phyloP scores from a whole-genome alignment of 2,329 filamentous ascomycete genomes.

The Pezicula rhizophila region DNA sequence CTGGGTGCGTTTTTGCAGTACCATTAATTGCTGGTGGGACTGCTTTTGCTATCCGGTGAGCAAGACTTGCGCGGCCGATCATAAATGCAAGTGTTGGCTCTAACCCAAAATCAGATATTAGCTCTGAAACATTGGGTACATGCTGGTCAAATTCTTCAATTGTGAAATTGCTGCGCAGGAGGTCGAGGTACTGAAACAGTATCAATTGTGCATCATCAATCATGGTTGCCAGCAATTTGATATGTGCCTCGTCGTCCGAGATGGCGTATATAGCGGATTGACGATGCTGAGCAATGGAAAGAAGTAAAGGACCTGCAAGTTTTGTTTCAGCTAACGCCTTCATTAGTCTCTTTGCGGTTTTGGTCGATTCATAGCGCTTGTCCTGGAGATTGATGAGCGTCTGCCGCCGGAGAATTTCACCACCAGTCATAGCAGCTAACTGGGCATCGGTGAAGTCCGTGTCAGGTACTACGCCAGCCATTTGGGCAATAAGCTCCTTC shows the following conservation, averaged over 20 bases:
- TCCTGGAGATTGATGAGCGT: constrained; percentile 78
- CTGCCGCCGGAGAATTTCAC: constrained; percentile 70
- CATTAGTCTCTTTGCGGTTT: constrained; percentile 73
- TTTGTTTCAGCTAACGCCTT: constrained; percentile 71
- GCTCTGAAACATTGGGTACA: constrained; percentile 66
- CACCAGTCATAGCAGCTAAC: constrained; percentile 81
- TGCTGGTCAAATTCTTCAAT: constrained; percentile 70
- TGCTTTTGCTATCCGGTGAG: constrained; percentile 48
- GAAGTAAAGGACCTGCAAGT: constrained; percentile 75
- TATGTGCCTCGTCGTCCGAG: constrained; percentile 66
- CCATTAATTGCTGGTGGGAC: constrained; percentile 17
- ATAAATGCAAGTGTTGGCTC: constrained; percentile 79
- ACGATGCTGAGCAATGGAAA: constrained; percentile 85
- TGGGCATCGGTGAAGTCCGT: constrained; percentile 85
- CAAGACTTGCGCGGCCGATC: constrained; percentile 70
- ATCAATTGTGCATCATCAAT: constrained; percentile 86
- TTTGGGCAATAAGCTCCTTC: constrained; percentile 81
- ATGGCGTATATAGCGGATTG: constrained; percentile 77
- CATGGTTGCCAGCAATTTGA: constrained; percentile 84
- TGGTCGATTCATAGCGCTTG: constrained; percentile 68
- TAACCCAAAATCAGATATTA: constrained; percentile 75
- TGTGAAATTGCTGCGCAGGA: constrained; percentile 74
- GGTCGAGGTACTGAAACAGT: constrained; percentile 81
- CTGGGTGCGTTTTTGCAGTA: constrained; percentile 8
- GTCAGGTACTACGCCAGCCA: constrained; percentile 88